These are phyloP conservation scores for Vitis hybrid DNA, from an alignment of 177 flowering plant species.

Conservation along the genomic window DNA sequence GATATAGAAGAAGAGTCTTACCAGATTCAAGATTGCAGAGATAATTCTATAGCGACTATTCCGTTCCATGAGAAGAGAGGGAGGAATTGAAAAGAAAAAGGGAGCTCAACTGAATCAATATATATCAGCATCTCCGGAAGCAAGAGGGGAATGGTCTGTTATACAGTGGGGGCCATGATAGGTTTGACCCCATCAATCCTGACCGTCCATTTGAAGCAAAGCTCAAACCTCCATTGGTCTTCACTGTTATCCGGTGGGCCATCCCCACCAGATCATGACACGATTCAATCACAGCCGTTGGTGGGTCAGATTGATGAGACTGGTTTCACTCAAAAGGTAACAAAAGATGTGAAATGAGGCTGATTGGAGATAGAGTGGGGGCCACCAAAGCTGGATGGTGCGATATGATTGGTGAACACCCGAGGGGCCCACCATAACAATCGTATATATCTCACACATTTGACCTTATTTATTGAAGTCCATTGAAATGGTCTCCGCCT, in stretches of 20 bases:
- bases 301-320: not conserved
- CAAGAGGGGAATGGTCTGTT: not conserved
- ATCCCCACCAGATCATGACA: not conserved
- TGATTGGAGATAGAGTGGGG: not conserved
- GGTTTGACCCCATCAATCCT: constrained; percentile 13
- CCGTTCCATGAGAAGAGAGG: constrained; percentile 8
- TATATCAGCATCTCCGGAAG: constrained; percentile 1
- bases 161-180: not conserved
- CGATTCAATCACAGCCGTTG: constrained; percentile 13
- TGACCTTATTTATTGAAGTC: no score
- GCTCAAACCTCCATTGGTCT: not conserved
- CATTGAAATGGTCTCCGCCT: no score
- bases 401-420: no score
- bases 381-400: not conserved
- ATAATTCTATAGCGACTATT: constrained; percentile 10
- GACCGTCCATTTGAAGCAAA: not conserved
- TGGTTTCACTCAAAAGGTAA: not conserved
- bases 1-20: constrained; percentile 5
- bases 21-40: constrained; percentile 24
- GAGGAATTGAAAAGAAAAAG: not conserved
- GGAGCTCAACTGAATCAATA: constrained; percentile 5
- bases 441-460: no score
- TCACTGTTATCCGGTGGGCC: not conserved
- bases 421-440: no score
- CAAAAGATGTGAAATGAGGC: not conserved